Conservation (phyloP, 1,284 basidiomycete species). For the Melampsora americana region DNA sequence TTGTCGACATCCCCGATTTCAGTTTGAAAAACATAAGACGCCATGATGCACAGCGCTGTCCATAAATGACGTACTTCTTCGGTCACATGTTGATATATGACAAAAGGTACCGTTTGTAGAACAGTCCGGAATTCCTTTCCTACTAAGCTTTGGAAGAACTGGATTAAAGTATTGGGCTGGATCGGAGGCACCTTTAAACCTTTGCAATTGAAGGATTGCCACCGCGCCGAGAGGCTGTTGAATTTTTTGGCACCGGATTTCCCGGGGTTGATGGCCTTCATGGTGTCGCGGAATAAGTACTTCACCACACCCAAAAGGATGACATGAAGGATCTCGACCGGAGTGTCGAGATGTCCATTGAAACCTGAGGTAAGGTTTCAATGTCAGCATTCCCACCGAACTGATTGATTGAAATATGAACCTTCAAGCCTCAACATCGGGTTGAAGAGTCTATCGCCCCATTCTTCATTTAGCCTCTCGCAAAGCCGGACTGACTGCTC, state of each 20-base stretch:
- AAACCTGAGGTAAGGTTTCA: no score
- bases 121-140: constrained; percentile 55
- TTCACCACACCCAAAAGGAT: constrained; percentile 56
- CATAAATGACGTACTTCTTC: constrained; percentile 50
- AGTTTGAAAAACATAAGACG: constrained; percentile 56
- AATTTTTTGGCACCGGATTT: constrained; percentile 26
- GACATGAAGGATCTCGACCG: constrained; percentile 56
- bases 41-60: constrained; percentile 52
- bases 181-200: constrained; percentile 50
- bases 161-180: constrained; percentile 51
- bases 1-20: constrained; percentile 53
- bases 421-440: no score
- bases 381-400: no score
- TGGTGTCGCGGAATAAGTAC: constrained; percentile 56
- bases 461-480: no score
- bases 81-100: constrained; percentile 52
- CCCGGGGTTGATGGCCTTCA: constrained; percentile 46
- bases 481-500: no score
- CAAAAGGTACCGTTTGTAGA: constrained; percentile 56
- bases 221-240: constrained; percentile 48
- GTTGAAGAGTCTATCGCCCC: no score
- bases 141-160: constrained; percentile 53
- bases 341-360: constrained; percentile 54
- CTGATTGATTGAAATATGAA: no score
- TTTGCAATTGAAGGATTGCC: constrained; percentile 49